These are phyloP conservation scores for Toxicodendron radicans DNA, from an alignment of 345 rosid species.

Conservation along the genomic window DNA sequence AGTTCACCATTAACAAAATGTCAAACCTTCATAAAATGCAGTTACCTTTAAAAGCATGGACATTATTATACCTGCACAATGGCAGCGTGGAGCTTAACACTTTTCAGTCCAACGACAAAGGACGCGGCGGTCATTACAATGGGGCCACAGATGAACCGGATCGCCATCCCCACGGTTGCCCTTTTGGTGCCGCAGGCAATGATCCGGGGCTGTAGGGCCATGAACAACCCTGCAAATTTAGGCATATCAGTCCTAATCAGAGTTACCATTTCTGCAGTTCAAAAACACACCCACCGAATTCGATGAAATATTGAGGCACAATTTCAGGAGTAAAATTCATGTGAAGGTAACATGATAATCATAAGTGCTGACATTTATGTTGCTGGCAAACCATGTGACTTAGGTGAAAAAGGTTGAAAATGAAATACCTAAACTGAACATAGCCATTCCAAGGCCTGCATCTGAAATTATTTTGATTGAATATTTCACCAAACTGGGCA, in stretches of 20 bases:
- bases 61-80: conserved; percentile 57
- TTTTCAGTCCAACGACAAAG: conserved; percentile 47
- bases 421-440: conserved; percentile 76
- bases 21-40: neutral
- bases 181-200: conserved; percentile 63
- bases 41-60: neutral
- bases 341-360: conserved; percentile 2
- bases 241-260: neutral
- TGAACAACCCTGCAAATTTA: conserved; percentile 55
- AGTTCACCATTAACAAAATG: neutral
- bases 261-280: neutral
- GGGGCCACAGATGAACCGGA: conserved; percentile 67
- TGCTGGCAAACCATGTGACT: neutral
- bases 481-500: conserved; percentile 64
- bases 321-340: neutral
- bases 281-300: neutral
- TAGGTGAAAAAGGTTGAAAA: neutral
- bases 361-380: neutral
- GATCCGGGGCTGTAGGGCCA: conserved; percentile 78
- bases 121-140: conserved; percentile 56
- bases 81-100: conserved; percentile 60
- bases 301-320: neutral
- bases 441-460: conserved; percentile 85
- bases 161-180: conserved; percentile 62
- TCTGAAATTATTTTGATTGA: conserved; percentile 74